Conservation (phyloP, 495 filamentous ascomycete genomes). For the Talaromyces adpressus region DNA sequence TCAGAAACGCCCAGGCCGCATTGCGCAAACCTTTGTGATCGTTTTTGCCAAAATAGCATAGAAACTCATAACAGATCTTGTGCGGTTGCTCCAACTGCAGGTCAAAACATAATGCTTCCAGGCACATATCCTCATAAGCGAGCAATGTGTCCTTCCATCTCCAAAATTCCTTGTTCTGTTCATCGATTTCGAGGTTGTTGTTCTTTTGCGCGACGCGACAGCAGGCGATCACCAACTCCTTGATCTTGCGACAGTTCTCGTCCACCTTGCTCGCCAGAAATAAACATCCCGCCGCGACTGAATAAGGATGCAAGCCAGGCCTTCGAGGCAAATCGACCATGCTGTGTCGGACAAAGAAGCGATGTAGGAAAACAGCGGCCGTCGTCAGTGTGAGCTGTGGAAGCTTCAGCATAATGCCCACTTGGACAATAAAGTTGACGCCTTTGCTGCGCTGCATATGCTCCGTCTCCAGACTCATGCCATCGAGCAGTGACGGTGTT, state of each 20-base stretch:
- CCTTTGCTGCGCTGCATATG: conserved; percentile 75
- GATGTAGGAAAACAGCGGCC: conserved; percentile 88
- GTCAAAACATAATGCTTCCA: conserved; percentile 93
- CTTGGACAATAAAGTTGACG: conserved; percentile 91
- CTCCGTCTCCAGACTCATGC: conserved; percentile 68
- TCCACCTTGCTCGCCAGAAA: conserved; percentile 96
- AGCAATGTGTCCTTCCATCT: conserved; percentile 90
- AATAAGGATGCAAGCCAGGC: conserved; percentile 75
- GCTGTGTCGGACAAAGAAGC: conserved; percentile 84
- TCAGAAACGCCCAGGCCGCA: conserved; percentile 85
- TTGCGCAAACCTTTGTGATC: conserved; percentile 73
- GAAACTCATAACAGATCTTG: conserved; percentile 68
- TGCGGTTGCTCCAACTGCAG: conserved; percentile 81
- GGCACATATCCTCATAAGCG: conserved; percentile 79
- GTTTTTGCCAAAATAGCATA: conserved; percentile 59
- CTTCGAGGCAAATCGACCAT: conserved; percentile 57
- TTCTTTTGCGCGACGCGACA: conserved; percentile 95
- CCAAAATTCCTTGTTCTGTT: conserved; percentile 96
- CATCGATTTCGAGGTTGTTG: conserved; percentile 75
- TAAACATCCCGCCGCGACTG: conserved; percentile 80
- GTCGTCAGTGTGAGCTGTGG: conserved; percentile 87
- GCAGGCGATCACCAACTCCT: conserved; percentile 84
- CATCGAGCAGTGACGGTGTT: conserved; percentile 79
- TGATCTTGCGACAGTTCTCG: conserved; percentile 89
- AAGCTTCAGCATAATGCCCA: conserved; percentile 85